A percentile compares a stretch with the other conserved stretches of the same genome.
Conservation (phyloP, 2,329 filamentous ascomycete genomes). For the Fusarium miscanthi region DNA sequence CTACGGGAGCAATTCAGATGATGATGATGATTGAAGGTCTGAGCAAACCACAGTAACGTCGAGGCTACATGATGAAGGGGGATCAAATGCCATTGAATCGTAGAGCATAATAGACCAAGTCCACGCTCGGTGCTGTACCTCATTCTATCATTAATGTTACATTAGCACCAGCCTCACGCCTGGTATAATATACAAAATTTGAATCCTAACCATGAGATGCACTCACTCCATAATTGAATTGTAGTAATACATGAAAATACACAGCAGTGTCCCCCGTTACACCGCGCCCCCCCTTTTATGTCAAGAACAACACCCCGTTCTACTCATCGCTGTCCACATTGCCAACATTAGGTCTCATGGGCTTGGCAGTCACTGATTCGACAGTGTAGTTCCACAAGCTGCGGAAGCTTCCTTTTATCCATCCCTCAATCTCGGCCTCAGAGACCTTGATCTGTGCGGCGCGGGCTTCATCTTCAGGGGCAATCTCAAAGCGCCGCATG, state of each 20-base stretch:
- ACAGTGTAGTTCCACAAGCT: constrained; percentile 64
- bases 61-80: constrained; percentile 20
- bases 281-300: not conserved
- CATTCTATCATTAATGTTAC: constrained; percentile 37
- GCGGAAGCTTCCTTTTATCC: constrained; percentile 70
- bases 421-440: constrained; percentile 76
- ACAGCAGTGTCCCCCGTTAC: not conserved
- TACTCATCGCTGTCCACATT: constrained; percentile 53
- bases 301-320: not conserved
- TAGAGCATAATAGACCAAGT: constrained; percentile 26
- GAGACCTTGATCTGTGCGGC: constrained; percentile 71
- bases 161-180: constrained; percentile 14
- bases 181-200: constrained; percentile 40
- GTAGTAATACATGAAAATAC: constrained; percentile 41
- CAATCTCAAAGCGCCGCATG: constrained; percentile 83
- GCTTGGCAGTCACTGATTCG: constrained; percentile 53
- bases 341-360: constrained; percentile 55
- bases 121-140: constrained; percentile 21
- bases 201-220: constrained; percentile 18
- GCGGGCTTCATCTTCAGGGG: constrained; percentile 74
- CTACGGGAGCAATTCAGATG: constrained; percentile 64
- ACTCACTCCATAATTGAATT: constrained; percentile 5
- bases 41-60: not conserved
- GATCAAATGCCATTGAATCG: constrained; percentile 33
- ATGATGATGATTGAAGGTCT: constrained; percentile 39